phyloP scores from a whole-genome alignment of 75 land plant genomes.

The Pinus taeda region DNA sequence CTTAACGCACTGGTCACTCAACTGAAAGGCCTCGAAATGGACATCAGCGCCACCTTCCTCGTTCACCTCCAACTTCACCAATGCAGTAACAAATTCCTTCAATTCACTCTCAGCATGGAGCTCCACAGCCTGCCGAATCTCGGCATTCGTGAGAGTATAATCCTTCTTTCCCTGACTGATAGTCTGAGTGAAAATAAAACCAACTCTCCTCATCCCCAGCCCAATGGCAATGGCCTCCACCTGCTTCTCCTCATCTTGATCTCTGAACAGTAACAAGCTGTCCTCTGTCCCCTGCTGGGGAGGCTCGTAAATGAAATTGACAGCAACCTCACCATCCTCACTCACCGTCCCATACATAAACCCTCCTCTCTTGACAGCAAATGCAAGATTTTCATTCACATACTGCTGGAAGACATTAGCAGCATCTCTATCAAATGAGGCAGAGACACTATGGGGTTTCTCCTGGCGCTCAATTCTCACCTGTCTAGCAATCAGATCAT shows the following conservation, averaged over 20 bases:
- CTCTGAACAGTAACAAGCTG: constrained; percentile 53
- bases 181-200: constrained; percentile 92
- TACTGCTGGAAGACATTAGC: constrained; percentile 90
- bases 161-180: constrained; percentile 63
- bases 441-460: constrained; percentile 43
- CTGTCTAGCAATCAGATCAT: constrained; percentile 93
- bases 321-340: constrained; percentile 49
- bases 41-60: constrained; percentile 91
- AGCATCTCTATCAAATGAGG: constrained; percentile 85
- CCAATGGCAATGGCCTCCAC: constrained; percentile 86
- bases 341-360: constrained; percentile 78
- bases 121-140: constrained; percentile 86
- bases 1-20: constrained; percentile 92
- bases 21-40: constrained; percentile 97
- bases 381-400: constrained; percentile 80
- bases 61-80: constrained; percentile 89
- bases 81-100: constrained; percentile 81
- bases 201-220: constrained; percentile 78
- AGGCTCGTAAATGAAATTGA: constrained; percentile 73
- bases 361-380: constrained; percentile 82
- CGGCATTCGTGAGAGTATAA: constrained; percentile 57
- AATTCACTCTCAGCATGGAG: constrained; percentile 79
- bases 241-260: constrained; percentile 73
- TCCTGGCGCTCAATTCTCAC: constrained; percentile 89
- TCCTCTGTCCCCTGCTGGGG: constrained; percentile 93